Evolutionary conservation across 2,329 filamentous ascomycete species (phyloP), one percentile per base, ranked within the genome.

Genomic region (Tolypocladium ophioglossoides): DNA sequence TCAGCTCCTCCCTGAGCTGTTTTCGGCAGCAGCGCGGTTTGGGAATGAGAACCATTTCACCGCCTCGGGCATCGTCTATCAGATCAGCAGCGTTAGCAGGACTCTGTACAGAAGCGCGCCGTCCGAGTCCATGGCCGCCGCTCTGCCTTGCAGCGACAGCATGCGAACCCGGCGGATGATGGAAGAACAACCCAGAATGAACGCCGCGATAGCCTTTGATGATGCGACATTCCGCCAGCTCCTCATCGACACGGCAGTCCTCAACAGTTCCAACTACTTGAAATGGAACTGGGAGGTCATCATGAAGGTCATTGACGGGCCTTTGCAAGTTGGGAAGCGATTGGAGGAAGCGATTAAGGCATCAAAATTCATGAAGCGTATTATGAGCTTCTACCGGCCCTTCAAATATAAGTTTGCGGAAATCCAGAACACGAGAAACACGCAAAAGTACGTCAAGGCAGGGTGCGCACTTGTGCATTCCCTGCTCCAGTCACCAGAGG

Each of bases 201-300:
- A 73, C 52, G 69, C 73, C 27, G 70, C 75, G 5, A 61, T 77
- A 3, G 65, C 72, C 3, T 78, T 78, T 48, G 78, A 86, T 57
- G 83, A 86, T 61, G 77, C 79, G 11, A 81, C 80, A 0, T 86
- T 86, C 61, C 78, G 83, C 22, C 82, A 85, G 63, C 70, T 85
- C 3, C 65, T 85, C 32, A 74, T 91, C 20, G 88, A 97, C 57
- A 94, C 89, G 4, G 85, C 90, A 53, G 90, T 99, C 2, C 75
- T 97, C 48, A 89, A 86, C 58, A 94, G 89, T 56, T 90, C 90
- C 57, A 96, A 95, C 62, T 96, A 88, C 64, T 78, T 84, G 40
- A 99, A 99, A 68, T 99, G 94, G 94, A 92, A 95, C 66, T 99
- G 95, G 94, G 90, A 95, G 57, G 76, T 95, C 39, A 91, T 99